phyloP scores from a whole-genome alignment of 176 grass and related monocot species.

The Dendrocalamus sinicus region DNA sequence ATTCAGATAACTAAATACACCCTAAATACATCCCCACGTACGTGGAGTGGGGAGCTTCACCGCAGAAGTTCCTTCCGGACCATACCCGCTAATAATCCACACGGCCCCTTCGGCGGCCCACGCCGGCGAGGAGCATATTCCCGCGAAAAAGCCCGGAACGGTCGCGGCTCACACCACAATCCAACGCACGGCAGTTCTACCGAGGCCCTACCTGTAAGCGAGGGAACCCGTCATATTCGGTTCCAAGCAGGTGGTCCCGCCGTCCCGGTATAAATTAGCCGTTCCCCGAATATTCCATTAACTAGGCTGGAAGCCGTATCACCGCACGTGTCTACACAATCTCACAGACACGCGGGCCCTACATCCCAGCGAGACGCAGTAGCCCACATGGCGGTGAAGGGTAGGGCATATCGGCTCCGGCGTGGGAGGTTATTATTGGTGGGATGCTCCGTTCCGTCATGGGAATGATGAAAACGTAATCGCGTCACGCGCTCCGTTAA shows the following conservation, averaged over 20 bases:
- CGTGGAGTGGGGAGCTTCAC: too few species aligned
- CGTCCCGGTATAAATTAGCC: not conserved
- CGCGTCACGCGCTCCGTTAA: not conserved
- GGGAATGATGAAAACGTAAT: not conserved
- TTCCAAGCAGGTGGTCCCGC: too few species aligned
- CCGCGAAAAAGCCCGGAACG: not conserved
- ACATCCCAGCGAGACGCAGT: too few species aligned
- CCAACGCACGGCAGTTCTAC: not conserved
- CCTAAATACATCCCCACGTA: too few species aligned
- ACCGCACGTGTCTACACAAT: not conserved
- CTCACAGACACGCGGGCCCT: not conserved
- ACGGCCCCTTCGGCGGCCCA: not conserved
- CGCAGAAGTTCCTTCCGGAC: too few species aligned
- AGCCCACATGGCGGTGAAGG: too few species aligned
- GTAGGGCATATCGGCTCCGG: too few species aligned
- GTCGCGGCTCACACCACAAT: not conserved
- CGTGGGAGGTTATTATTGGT: too few species aligned
- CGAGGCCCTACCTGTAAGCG: conserved; percentile 15
- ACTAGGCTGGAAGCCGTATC: not conserved
- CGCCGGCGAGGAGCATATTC: not conserved
- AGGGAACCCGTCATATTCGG: not conserved
- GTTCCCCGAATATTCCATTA: conserved; percentile 35
- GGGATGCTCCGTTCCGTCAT: not conserved
- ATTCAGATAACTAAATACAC: too few species aligned
- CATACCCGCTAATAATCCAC: not conserved